phyloP scores from a whole-genome alignment of 2,329 filamentous ascomycete species.

The Aspergillus sp. region DNA sequence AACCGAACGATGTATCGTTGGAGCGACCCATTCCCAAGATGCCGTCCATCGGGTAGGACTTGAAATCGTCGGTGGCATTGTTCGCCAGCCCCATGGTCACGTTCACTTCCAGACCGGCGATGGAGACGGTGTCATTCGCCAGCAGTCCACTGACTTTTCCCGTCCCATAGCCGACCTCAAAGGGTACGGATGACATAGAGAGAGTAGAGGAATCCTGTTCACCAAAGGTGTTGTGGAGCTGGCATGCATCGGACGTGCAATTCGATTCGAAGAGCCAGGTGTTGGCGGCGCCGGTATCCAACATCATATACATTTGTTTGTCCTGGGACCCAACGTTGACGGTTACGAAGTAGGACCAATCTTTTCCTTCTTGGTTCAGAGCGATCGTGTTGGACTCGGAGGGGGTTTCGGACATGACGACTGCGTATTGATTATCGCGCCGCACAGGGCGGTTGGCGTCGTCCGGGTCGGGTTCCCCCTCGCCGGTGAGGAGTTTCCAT shows the following conservation, averaged over 20 bases:
- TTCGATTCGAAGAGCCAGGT: conserved; percentile 79
- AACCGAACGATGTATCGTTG: conserved; percentile 47
- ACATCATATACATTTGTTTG: conserved; percentile 52
- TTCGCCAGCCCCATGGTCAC: conserved; percentile 72
- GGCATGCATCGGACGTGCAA: conserved; percentile 67
- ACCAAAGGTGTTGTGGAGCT: conserved; percentile 69
- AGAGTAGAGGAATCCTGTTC: conserved; percentile 64
- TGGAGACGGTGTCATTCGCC: conserved; percentile 63
- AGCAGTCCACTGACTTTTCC: conserved; percentile 69
- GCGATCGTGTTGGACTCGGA: conserved; percentile 48
- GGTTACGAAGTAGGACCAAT: conserved; percentile 55
- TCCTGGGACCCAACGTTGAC: conserved; percentile 51
- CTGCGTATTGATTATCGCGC: conserved; percentile 50
- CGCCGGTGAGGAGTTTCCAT: not conserved
- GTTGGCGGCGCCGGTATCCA: conserved; percentile 60
- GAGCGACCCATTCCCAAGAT: conserved; percentile 76
- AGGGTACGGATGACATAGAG: conserved; percentile 46
- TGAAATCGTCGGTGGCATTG: conserved; percentile 71
- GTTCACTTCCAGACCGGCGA: conserved; percentile 64
- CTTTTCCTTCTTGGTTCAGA: conserved; percentile 54
- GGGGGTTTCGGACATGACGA: conserved; percentile 41
- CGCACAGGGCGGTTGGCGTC: conserved; percentile 14
- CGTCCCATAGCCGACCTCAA: conserved; percentile 76
- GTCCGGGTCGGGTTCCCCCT: not conserved
- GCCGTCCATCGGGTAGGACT: conserved; percentile 79